Conservation (phyloP, 805 yeast genomes). For the Sugiyamaella americana region DNA sequence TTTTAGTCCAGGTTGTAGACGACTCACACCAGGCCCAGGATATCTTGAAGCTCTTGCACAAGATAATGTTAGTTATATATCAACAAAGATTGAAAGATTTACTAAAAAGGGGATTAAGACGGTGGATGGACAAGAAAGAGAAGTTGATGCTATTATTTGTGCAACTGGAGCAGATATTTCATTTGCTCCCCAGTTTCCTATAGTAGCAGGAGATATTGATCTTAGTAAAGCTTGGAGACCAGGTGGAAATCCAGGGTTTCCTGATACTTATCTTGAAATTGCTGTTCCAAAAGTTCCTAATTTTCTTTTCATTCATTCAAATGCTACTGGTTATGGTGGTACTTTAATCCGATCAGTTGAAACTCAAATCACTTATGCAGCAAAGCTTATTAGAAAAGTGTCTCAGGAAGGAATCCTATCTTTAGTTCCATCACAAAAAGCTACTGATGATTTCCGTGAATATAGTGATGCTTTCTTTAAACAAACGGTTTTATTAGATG, state of each 20-base stretch:
- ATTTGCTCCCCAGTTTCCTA: constrained; percentile 9
- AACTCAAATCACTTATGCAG: constrained; percentile 8
- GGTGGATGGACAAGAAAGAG: constrained; percentile 24
- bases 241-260: constrained; percentile 8
- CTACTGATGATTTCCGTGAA: constrained; percentile 9
- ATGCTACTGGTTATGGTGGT: constrained; percentile 9
- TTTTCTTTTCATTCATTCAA: constrained; percentile 9
- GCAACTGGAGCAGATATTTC: constrained; percentile 16
- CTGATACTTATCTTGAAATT: constrained; percentile 11
- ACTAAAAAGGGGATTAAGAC: constrained; percentile 19
- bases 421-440: constrained; percentile 7
- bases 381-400: constrained; percentile 9
- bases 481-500: constrained; percentile 9
- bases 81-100: constrained; percentile 14
- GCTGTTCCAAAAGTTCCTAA: constrained; percentile 13
- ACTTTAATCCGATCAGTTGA: constrained; percentile 11
- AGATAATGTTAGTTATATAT: constrained; percentile 20
- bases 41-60: constrained; percentile 20
- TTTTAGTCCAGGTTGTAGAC: constrained; percentile 22
- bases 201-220: constrained; percentile 2
- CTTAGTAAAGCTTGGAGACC: constrained; percentile 7
- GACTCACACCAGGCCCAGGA: constrained; percentile 23
- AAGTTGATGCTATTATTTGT: constrained; percentile 13
- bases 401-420: constrained; percentile 8
- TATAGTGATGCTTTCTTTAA: constrained; percentile 8